Conservation (phyloP, 1,284 basidiomycete genomes). For the Ustilago sp. region DNA sequence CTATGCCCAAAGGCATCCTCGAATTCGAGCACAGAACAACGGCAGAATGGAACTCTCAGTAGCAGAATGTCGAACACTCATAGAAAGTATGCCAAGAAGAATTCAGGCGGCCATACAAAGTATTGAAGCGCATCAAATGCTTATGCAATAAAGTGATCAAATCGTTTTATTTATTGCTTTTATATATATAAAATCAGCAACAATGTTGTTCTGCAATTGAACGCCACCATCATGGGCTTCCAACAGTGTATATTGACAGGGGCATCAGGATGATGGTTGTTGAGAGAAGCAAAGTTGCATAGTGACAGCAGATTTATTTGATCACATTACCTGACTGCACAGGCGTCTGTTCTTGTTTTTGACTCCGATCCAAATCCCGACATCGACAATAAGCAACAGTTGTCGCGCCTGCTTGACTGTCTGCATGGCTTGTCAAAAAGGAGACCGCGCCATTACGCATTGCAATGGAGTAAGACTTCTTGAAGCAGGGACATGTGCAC, state of each 20-base stretch:
- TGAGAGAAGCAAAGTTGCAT: too few relatives aligned
- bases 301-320: too few relatives aligned
- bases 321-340: background rate
- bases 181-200: too few relatives aligned
- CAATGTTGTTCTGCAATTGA: too few relatives aligned
- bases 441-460: background rate
- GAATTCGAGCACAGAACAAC: background rate
- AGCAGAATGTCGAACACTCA: conserved; percentile 3
- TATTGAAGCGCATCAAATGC: background rate
- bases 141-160: too few relatives aligned
- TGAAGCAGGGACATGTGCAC: background rate
- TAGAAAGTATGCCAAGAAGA: conserved; percentile 29
- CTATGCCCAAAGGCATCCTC: background rate
- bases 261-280: too few relatives aligned
- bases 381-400: background rate
- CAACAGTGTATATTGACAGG: too few relatives aligned
- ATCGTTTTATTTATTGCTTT: too few relatives aligned
- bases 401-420: background rate
- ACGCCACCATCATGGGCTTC: too few relatives aligned
- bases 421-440: background rate
- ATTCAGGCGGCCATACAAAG: conserved; percentile 18
- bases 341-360: background rate
- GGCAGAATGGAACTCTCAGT: conserved; percentile 12
- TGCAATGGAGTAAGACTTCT: background rate
- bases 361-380: conserved; percentile 1